Evolutionary conservation across 2,329 filamentous ascomycete genomes (phyloP).

Genomic region (Claviceps africana): DNA sequence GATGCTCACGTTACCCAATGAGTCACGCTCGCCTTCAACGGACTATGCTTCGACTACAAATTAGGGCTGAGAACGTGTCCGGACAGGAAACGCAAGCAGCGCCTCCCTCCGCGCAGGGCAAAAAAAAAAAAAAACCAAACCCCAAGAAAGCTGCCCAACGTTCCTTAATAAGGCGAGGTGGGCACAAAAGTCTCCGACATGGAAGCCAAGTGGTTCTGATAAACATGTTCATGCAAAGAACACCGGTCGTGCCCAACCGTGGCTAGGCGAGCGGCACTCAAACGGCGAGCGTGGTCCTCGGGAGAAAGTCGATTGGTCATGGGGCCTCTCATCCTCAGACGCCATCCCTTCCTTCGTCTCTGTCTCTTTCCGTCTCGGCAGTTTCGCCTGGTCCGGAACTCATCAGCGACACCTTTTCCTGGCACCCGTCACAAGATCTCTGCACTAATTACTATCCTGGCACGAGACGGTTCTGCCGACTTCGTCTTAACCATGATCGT

Average conservation of each 20-base stretch:
- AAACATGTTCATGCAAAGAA: neutral
- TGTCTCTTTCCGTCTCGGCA: neutral
- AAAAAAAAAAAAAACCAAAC: neutral
- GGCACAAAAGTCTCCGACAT: neutral
- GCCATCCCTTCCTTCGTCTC: no score
- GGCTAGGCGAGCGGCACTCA: neutral
- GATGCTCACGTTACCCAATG: neutral
- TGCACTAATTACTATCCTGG: neutral
- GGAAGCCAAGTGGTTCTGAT: neutral
- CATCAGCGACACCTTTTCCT: neutral
- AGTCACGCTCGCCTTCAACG: neutral
- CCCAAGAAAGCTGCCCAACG: neutral
- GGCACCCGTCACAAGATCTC: neutral
- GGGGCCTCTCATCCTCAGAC: no score
- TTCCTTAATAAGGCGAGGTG: neutral
- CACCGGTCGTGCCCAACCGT: neutral
- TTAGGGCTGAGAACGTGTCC: neutral
- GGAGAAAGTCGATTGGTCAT: neutral
- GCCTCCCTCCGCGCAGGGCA: no score
- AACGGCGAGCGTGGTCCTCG: neutral
- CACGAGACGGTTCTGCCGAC: neutral
- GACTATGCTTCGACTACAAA: neutral
- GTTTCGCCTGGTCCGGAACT: neutral
- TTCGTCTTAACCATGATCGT: neutral
- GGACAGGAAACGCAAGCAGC: neutral